Evolutionary conservation across 2,329 filamentous ascomycete species (phyloP).

Genomic region (Byssochlamys sp.): DNA sequence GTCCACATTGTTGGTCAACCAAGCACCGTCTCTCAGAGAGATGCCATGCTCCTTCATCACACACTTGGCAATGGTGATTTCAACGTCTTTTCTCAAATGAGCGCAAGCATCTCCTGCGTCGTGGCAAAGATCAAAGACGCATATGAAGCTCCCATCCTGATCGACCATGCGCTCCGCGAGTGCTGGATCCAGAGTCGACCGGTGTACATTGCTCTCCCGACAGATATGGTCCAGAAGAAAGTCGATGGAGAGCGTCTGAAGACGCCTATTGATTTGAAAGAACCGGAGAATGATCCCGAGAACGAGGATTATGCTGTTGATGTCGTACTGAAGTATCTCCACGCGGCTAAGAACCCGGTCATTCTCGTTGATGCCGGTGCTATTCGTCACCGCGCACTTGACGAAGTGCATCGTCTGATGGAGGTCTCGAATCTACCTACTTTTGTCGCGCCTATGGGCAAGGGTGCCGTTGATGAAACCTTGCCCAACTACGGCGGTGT

Average conservation of each 20-base stretch:
- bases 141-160: slow-evolving; percentile 59
- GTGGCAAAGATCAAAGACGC: slow-evolving; percentile 62
- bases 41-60: slow-evolving; percentile 49
- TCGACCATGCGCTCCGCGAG: slow-evolving; percentile 66
- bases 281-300: slow-evolving; percentile 56
- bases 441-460: slow-evolving; percentile 86
- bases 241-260: slow-evolving; percentile 63
- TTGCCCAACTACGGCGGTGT: slow-evolving; percentile 71
- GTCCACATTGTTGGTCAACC: slow-evolving; percentile 53
- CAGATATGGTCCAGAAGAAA: slow-evolving; percentile 68
- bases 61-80: slow-evolving; percentile 70
- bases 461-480: slow-evolving; percentile 69
- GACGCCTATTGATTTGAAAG: slow-evolving; percentile 58
- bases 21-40: slow-evolving; percentile 37
- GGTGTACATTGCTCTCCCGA: slow-evolving; percentile 74
- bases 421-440: slow-evolving; percentile 66
- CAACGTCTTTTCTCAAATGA: slow-evolving; percentile 74
- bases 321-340: slow-evolving; percentile 63
- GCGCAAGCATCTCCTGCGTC: slow-evolving; percentile 58
- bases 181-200: slow-evolving; percentile 67
- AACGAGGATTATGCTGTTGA: slow-evolving; percentile 76
- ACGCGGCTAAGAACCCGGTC: slow-evolving; percentile 62
- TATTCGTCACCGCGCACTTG: slow-evolving; percentile 62
- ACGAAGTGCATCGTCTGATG: slow-evolving; percentile 64
- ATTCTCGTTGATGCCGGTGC: slow-evolving; percentile 77